Evolutionary conservation across 2,329 filamentous ascomycete species (phyloP), one percentile per base, ranked within the genome.

Genomic region (Lachnum nothofagi): DNA sequence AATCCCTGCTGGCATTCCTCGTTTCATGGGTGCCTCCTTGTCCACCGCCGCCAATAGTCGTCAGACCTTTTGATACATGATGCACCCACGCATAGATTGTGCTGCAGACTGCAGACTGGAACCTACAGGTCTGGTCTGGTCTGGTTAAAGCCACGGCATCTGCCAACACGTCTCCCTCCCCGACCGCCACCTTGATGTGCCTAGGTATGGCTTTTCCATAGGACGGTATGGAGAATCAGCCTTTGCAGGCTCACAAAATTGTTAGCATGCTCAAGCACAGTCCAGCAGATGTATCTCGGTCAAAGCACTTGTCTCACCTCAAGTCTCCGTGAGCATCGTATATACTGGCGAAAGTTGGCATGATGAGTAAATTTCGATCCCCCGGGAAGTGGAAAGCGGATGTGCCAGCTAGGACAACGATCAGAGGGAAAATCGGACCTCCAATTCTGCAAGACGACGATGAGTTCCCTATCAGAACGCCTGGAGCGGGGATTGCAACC

Each of bases 391-490:
- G 58, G 42, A n/a, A n/a, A n/a, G n/a, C n/a, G n/a, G n/a, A n/a
- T n/a, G 40, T 52, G 25, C 72, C 70, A 56, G 63, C 69, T 33
- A 66, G 65, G 47, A 74, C 75, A 20, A 60, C 60, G 27, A 76
- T 83, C 52, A 75, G 80, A 33, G 79, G 79, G 52, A 77, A 74
- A 56, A 83, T 50, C 33, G 41, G 42, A 17, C 47, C 72, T 5
- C 81, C 81, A 12, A 83, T 83, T 41, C 79, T 83, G 48, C 55
- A 70, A 34, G 76, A 78, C 49, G 75, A 74, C 57, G 72, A 80
- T 52, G 78, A 80, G 49, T 77, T 80, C 56, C 72, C 76, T 9
- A 75, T 77, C 41, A 68, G 73, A 43, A 70, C 70, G 24, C 71
- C 72, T 2, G 71, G 67, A 8, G 60, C 70, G 5, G 62, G 62